Base-by-base conservation (phyloP, 768 basidiomycete species). In the Suillus fuscotomentosus region DNA sequence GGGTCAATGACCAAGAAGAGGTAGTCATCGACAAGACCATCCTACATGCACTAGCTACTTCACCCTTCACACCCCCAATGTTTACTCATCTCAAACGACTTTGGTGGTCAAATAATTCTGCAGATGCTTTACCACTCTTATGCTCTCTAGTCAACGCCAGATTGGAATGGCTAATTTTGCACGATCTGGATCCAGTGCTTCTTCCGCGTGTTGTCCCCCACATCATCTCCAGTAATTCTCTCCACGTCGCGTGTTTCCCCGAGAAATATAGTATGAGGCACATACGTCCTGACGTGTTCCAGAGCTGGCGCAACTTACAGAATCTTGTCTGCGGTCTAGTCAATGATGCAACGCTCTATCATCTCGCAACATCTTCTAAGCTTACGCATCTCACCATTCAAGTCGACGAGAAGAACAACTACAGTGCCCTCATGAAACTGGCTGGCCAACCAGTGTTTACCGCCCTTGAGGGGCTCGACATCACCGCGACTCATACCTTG, bases 21-120 rank as follows among this genome's bases (percentile, higher is more conserved):
- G 13, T 38, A 15, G 20, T n/a, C 31, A 54, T 54, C 60, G 48
- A 56, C 14, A 34, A 34, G 14, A 31, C 14, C 27, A 54, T 61
- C 20, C 27, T 57, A 41, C 56, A 24, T 24, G 56, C 15, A 24
- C 15, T 57, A 39, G 56, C 56, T 41, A 39, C 15, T 24, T 41
- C 60, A n/a, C 31, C 60, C n/a, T 34, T 54, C 36, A 13, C 60
- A 34, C 36, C 48, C 20, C 48, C 50, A 3, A 24, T 61, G 48
- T 61, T 61, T 15, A 14, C 60, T 27, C 27, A n/a, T 54, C 60
- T 61, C 60, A 45, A 38, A 61, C 43, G 43, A 13, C 42, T 61
- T 20, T 48, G 34, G 42, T 61, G 60, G 60, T 61, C 60, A 5
- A 17, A 56, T 42, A 38, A 56, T 61, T 54, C 31, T 34, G 36